These are phyloP conservation scores for Colletotrichum sp. DNA, from an alignment of 2,329 filamentous ascomycete species.

Conservation along the genomic window DNA sequence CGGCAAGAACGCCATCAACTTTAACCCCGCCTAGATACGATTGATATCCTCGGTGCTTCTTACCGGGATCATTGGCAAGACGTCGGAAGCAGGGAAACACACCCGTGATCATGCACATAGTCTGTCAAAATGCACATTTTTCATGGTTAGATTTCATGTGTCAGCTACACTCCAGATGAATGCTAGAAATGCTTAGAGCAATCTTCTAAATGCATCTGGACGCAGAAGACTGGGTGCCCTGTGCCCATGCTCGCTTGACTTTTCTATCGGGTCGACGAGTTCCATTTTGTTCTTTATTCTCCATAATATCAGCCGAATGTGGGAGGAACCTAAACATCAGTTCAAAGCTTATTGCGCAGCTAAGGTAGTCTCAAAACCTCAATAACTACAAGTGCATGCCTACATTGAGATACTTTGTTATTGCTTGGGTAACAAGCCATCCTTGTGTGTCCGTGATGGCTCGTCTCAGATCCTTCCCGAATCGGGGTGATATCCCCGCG, in stretches of 20 bases:
- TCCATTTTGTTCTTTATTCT: background rate
- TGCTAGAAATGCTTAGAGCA: no score
- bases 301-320: background rate
- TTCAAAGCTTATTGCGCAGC: background rate
- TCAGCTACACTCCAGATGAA: no score
- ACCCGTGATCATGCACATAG: no score
- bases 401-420: background rate
- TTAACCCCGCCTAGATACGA: background rate
- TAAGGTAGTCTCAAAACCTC: background rate
- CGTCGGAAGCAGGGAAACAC: no score
- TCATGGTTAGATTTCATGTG: no score
- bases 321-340: background rate
- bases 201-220: no score
- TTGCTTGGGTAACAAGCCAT: background rate
- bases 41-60: background rate
- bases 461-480: background rate
- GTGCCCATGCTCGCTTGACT: background rate
- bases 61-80: no score
- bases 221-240: no score
- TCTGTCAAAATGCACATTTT: no score
- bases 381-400: no score
- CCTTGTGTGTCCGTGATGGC: background rate
- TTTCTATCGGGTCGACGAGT: background rate
- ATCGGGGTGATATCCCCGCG: background rate
- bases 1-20: background rate